Evolutionary conservation across 2,329 filamentous ascomycete species (phyloP).

Genomic region (Penicillium hesseltinei): DNA sequence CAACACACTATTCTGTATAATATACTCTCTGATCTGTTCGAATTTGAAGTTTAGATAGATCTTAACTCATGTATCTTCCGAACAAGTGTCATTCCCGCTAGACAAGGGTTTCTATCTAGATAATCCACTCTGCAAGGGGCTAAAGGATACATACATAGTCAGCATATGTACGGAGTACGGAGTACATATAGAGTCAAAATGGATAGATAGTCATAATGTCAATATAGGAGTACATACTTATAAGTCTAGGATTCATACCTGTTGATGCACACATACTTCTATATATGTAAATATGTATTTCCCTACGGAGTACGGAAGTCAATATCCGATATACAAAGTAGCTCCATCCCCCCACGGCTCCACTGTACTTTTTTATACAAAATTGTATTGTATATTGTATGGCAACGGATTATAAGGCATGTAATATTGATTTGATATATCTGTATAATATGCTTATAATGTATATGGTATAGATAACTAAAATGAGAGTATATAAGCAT

Average conservation of each 20-base stretch:
- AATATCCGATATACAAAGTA: neutral
- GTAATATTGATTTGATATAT: neutral
- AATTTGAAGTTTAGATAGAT: neutral
- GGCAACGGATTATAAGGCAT: neutral
- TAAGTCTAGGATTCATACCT: too few species aligned
- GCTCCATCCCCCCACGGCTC: neutral
- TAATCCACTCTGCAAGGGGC: constrained; percentile 8
- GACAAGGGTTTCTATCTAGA: neutral
- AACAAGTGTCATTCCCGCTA: neutral
- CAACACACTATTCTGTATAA: neutral
- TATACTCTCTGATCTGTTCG: neutral
- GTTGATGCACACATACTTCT: too few species aligned
- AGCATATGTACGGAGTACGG: too few species aligned
- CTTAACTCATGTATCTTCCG: neutral
- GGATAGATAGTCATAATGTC: too few species aligned
- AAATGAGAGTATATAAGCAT: too few species aligned
- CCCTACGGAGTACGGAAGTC: neutral
- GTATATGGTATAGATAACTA: too few species aligned
- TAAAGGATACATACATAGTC: neutral
- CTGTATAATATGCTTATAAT: too few species aligned
- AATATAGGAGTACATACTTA: too few species aligned
- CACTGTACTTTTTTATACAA: neutral
- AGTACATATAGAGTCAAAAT: neutral
- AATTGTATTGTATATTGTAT: neutral
- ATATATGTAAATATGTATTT: too few species aligned